Base-by-base conservation (phyloP, 257 asterid species). In the Ophiorrhiza pumila region DNA sequence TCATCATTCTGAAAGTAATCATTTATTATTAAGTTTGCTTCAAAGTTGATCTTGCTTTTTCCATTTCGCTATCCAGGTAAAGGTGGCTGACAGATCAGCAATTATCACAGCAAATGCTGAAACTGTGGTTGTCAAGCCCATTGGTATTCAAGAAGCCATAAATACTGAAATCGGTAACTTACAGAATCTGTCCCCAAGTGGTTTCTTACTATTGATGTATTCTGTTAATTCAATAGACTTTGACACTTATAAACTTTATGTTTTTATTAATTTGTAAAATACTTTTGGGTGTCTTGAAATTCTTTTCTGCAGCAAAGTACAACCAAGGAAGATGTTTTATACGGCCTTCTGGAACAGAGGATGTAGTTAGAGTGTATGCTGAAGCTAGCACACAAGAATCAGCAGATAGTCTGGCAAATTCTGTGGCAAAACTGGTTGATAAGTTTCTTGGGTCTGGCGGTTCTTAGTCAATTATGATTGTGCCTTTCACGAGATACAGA, bases 331-430 rank as follows among this genome's bases (percentile, higher is more conserved):
- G 97, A 83, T 95, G 96, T 75, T 95, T 91, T 60, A 80, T 95
- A 77, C 84, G 99, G 53, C 98, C 98, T 55, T 92, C 99, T 1
- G 96, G 99, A 71, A 95, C 99, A 8, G 98, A 92, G 85, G 97
- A 92, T 35, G 98, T 92, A 68, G 87, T 95, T 49, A 88, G 98
- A 79, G 97, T 95, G 69, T 95, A 88, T 50, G 96, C 97, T 3
- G 98, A 95, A 85, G 97, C 93, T 49, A 80, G 76, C 62, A 91
- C 89, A 31, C 96, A 87, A 76, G 96, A 85, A 77, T 87, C 85
- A 41, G 98, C 97, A 8, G 97, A 91, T 43, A 64, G 55, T 62
- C 80, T 94, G 35, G 98, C 99, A 63, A 76, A 78, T 59, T 85
- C 96, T 7, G 98, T 88, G 64, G 91, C 85, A 50, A 76, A 23